Evolutionary conservation across 2,329 filamentous ascomycete species (phyloP).

Genomic region (Elsinoe fawcettii): DNA sequence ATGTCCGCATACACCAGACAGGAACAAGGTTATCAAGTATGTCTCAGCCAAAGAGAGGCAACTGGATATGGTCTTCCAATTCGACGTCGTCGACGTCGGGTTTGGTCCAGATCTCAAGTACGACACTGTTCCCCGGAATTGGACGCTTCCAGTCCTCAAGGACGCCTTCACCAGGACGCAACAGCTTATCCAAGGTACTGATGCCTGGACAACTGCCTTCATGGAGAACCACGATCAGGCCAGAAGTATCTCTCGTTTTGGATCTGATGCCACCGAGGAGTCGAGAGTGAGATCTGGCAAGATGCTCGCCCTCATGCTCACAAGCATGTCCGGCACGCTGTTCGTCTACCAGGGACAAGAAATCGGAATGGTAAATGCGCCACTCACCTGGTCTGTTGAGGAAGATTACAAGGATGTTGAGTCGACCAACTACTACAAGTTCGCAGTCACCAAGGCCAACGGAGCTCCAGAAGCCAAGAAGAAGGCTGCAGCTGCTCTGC

Average conservation of each 20-base stretch:
- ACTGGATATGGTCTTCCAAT: slow-evolving; percentile 66
- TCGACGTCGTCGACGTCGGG: slow-evolving; percentile 52
- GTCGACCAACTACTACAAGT: slow-evolving; percentile 36
- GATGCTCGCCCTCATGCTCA: slow-evolving; percentile 51
- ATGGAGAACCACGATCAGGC: slow-evolving; percentile 61
- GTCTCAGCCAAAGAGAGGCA: slow-evolving; percentile 50
- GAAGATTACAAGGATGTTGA: slow-evolving; percentile 62
- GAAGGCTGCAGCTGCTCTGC: slow-evolving; percentile 45
- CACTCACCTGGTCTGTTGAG: slow-evolving; percentile 51
- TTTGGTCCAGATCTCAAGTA: slow-evolving; percentile 23
- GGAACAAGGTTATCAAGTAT: slow-evolving; percentile 44
- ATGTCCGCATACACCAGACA: slow-evolving; percentile 42
- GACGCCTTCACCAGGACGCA: slow-evolving; percentile 25
- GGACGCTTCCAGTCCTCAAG: slow-evolving; percentile 25
- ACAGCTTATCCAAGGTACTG: slow-evolving; percentile 47
- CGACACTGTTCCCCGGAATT: slow-evolving; percentile 21
- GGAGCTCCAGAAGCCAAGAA: slow-evolving; percentile 33
- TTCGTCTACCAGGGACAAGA: slow-evolving; percentile 67
- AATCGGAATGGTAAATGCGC: slow-evolving; percentile 59
- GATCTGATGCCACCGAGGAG: slow-evolving; percentile 40
- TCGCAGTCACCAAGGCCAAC: slow-evolving; percentile 29
- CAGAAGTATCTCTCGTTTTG: slow-evolving; percentile 49
- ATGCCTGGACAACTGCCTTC: slow-evolving; percentile 59
- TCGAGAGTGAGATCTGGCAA: slow-evolving; percentile 48
- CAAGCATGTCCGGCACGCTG: slow-evolving; percentile 53